Evolutionary conservation across 495 filamentous ascomycete genomes (phyloP), one percentile per base, ranked within the genome.

Genomic region (Neurospora africana): DNA sequence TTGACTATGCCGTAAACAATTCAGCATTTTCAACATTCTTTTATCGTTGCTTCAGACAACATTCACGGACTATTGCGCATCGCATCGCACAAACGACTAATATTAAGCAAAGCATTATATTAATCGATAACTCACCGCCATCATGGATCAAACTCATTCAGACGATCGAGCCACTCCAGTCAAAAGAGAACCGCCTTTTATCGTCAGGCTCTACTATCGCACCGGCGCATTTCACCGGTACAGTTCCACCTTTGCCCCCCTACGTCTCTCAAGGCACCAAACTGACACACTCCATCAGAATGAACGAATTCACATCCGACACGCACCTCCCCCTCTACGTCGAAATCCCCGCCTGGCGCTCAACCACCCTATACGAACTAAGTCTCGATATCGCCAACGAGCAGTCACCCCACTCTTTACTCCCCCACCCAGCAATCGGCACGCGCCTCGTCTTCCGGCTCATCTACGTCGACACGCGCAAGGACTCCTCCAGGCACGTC

Each of bases 181-280:
- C n/a, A 69, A 17, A 44, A 38, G n/a, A 47, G 71, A 39, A 39
- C 89, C 91, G 2, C 95, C 95, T 44, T 97, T 98, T 84, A 89
- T 94, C 77, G 86, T 99, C 19, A 95, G 92, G 79, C 88, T 98
- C 75, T 97, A 95, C 85, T 96, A 96, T 83, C 87, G 89, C 72
- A 85, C 83, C 8, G 88, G 90, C 76, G 85, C 85, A 58, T 96
- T 90, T 76, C 91, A 94, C 84, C 85, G 87, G 90, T 91, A 87
- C 68, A 21, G 8, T 10, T 17, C 74, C 23, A 68, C 76, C 9
- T 30, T 68, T 36, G 2, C 8, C 8, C 37, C 76, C 17, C n/a
- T 39, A 39, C 13, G 13, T 69, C 40, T 71, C 75, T 30, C 69
- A 23, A 19, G 65, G 27, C 33, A 43, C 38, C 30, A 27, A 69